Evolutionary conservation across 805 yeast species (phyloP).

Genomic region (Candida peoriensis): DNA sequence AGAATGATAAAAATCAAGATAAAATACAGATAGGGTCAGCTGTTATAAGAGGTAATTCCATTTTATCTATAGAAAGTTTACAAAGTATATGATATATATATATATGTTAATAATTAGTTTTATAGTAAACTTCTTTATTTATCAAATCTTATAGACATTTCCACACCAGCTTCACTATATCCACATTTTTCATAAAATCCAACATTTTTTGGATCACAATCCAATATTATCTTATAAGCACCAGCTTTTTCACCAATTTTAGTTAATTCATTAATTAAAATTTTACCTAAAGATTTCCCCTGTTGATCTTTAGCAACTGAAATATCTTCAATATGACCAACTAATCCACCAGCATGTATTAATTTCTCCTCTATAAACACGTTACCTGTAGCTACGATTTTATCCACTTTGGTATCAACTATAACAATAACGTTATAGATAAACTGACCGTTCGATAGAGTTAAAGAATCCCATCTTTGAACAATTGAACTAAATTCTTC

Average conservation of each 20-base stretch:
- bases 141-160: slow-evolving; percentile 53
- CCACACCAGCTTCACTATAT: slow-evolving; percentile 56
- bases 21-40: slow-evolving; percentile 56
- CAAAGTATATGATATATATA: slow-evolving; percentile 16
- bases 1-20: slow-evolving; percentile 7
- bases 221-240: slow-evolving; percentile 85
- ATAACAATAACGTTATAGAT: slow-evolving; percentile 71
- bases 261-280: slow-evolving; percentile 58
- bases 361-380: slow-evolving; percentile 74
- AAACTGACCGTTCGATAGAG: slow-evolving; percentile 17
- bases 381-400: slow-evolving; percentile 80
- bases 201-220: slow-evolving; percentile 79
- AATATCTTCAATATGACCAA: slow-evolving; percentile 95
- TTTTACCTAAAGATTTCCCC: slow-evolving; percentile 75
- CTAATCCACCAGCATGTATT: slow-evolving; percentile 78
- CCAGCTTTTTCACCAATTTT: slow-evolving; percentile 54
- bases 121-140: slow-evolving; percentile 1
- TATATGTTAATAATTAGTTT: neutral
- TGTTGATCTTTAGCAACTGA: slow-evolving; percentile 72
- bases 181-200: slow-evolving; percentile 90
- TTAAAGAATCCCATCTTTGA: slow-evolving; percentile 49
- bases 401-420: slow-evolving; percentile 36
- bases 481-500: slow-evolving; percentile 46
- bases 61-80: slow-evolving; percentile 57
- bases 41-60: slow-evolving; percentile 75